These are phyloP conservation scores for Nakazawaea pomicola DNA, from an alignment of 805 yeast species.

Conservation along the genomic window DNA sequence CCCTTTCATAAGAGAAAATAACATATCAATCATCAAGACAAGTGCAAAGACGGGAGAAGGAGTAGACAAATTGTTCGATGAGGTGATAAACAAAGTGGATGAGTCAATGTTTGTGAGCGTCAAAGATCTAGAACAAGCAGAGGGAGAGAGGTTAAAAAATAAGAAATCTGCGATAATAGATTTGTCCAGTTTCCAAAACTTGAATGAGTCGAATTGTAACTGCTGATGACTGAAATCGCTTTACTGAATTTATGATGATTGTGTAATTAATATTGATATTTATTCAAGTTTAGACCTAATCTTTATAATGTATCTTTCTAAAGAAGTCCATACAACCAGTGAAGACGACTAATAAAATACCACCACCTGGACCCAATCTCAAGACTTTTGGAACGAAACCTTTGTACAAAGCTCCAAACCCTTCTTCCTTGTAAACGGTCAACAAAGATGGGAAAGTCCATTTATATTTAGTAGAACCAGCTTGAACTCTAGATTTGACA, in stretches of 20 bases:
- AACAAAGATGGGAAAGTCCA: constrained; percentile 85
- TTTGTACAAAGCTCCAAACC: constrained; percentile 84
- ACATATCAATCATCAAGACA: constrained; percentile 32
- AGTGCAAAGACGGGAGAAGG: constrained; percentile 74
- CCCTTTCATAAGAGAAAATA: constrained; percentile 15
- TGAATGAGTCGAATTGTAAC: constrained; percentile 4
- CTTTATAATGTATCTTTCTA: constrained; percentile 45
- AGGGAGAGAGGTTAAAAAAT: not conserved
- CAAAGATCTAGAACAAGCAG: constrained; percentile 14
- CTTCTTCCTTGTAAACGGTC: constrained; percentile 83
- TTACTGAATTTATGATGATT: not conserved
- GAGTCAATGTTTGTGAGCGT: constrained; percentile 22
- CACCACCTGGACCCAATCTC: constrained; percentile 99
- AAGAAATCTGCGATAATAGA: constrained; percentile 1
- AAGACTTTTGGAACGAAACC: constrained; percentile 96
- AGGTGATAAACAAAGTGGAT: constrained; percentile 23
- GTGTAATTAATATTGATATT: too few relatives aligned
- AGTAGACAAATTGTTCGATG: constrained; percentile 39
- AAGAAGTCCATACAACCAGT: constrained; percentile 93
- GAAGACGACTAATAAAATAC: constrained; percentile 94
- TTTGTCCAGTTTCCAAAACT: constrained; percentile 4
- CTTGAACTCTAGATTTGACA: constrained; percentile 95
- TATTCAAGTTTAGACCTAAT: too few relatives aligned
- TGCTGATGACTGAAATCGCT: not conserved
- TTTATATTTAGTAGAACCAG: constrained; percentile 80